A percentile compares a stretch with the other conserved stretches of the same genome.
Evolutionary conservation across 805 yeast species (phyloP).

Genomic region (Myxozyma melibiosi): DNA sequence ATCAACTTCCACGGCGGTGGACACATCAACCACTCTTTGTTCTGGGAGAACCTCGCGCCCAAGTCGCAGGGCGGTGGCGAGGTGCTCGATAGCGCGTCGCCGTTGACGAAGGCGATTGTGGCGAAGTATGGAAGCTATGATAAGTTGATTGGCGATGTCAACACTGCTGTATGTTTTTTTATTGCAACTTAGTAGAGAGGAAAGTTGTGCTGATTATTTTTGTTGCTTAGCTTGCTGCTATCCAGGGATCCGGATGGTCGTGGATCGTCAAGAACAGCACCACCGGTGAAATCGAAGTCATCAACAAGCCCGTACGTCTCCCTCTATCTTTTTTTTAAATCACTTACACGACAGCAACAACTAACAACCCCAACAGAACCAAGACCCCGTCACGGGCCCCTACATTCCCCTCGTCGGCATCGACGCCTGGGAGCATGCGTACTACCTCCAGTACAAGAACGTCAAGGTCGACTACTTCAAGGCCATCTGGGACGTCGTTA

Average conservation of each 20-base stretch:
- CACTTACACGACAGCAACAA: too few species aligned
- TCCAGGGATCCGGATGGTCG: constrained; percentile 97
- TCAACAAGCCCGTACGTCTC: constrained; percentile 56
- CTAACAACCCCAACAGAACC: constrained; percentile 58
- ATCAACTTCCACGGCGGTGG: constrained; percentile 95
- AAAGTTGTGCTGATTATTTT: background rate
- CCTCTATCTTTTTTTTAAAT: background rate
- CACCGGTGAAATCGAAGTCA: constrained; percentile 73
- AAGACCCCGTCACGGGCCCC: constrained; percentile 76
- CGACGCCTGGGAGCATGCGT: constrained; percentile 92
- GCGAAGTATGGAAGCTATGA: constrained; percentile 75
- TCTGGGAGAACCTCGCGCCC: constrained; percentile 89
- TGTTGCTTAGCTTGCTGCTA: constrained; percentile 64
- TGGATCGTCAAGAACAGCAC: constrained; percentile 80
- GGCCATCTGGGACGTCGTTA: constrained; percentile 91
- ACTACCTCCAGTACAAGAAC: constrained; percentile 90
- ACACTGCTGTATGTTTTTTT: constrained; percentile 18
- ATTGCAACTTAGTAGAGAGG: constrained; percentile 41
- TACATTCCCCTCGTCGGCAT: constrained; percentile 80
- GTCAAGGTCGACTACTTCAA: constrained; percentile 89
- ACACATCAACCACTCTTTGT: constrained; percentile 77
- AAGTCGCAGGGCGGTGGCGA: constrained; percentile 69
- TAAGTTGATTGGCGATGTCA: constrained; percentile 62
- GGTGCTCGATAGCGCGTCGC: constrained; percentile 57
- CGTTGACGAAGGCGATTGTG: constrained; percentile 59